phyloP scores from a whole-genome alignment of 768 basidiomycete species.

The Sarcodon aspratus region DNA sequence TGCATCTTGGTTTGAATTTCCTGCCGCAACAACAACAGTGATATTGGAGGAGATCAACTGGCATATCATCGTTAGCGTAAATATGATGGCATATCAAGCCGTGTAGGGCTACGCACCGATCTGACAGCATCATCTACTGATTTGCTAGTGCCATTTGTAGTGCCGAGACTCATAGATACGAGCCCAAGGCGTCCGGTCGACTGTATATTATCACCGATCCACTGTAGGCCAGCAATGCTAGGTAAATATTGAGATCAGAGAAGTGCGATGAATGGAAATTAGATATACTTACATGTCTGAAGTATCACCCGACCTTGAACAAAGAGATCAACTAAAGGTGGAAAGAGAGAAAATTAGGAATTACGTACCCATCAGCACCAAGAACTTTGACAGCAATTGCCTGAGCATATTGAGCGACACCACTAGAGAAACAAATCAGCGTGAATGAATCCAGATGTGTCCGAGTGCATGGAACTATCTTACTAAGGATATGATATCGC shows the following conservation, averaged over 20 bases:
- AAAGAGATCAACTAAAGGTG: background rate
- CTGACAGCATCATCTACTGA: too few relatives aligned
- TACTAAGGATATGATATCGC: background rate
- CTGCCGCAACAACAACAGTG: conserved; percentile 16
- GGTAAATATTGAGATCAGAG: too few relatives aligned
- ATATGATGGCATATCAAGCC: background rate
- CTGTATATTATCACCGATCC: conserved; percentile 1
- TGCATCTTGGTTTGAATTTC: conserved; percentile 23
- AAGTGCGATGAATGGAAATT: background rate
- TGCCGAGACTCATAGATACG: conserved; percentile 9
- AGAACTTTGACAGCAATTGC: conserved; percentile 15
- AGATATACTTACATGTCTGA: background rate
- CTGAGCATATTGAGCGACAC: conserved; percentile 9
- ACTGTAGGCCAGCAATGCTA: conserved; percentile 16
- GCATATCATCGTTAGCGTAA: too few relatives aligned
- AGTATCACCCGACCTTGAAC: background rate
- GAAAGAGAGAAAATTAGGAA: background rate
- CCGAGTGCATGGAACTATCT: background rate
- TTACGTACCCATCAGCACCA: background rate
- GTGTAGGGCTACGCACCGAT: too few relatives aligned
- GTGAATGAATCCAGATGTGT: conserved; percentile 23
- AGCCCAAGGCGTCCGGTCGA: conserved; percentile 5
- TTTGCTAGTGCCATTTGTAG: conserved; percentile 7
- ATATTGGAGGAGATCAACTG: too few relatives aligned
- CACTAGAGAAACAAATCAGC: conserved; percentile 16